These are phyloP conservation scores for Hemisphaericaspora lyxosophila DNA, from an alignment of 1,139 yeast species.

Conservation along the genomic window DNA sequence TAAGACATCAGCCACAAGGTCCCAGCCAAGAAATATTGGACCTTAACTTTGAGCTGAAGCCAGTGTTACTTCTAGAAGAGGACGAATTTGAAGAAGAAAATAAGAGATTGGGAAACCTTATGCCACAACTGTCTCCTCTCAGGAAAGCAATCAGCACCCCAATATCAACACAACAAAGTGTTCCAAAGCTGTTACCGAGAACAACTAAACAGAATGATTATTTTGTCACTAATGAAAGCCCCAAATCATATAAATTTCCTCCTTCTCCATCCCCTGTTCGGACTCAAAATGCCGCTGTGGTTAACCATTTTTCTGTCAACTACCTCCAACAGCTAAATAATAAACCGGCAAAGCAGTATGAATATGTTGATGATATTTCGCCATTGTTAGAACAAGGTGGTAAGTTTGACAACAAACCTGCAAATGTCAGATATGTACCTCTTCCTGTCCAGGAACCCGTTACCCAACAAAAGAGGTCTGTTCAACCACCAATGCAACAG, in stretches of 20 bases:
- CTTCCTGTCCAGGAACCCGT: constrained; percentile 43
- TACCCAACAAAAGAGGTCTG: constrained; percentile 12
- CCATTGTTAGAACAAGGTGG: constrained; percentile 25
- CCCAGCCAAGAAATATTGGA: constrained; percentile 16
- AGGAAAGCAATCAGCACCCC: constrained; percentile 8
- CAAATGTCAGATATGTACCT: constrained; percentile 35
- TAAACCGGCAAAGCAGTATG: constrained; percentile 16
- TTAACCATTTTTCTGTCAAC: constrained; percentile 41
- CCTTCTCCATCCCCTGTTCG: constrained; percentile 32
- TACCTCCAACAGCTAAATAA: constrained; percentile 41
- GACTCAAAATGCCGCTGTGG: constrained; percentile 14
- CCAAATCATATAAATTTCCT: constrained; percentile 51
- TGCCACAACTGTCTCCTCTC: constrained; percentile 13
- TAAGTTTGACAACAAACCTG: constrained; percentile 4
- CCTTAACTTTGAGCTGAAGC: constrained; percentile 14
- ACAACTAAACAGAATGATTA: constrained; percentile 29
- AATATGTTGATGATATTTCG: constrained; percentile 44
- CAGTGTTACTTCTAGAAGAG: constrained; percentile 23
- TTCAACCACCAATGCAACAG: constrained; percentile 5
- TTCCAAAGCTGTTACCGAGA: constrained; percentile 7
- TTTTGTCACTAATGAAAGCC: constrained; percentile 39
- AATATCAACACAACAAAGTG: constrained; percentile 9
- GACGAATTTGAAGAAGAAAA: constrained; percentile 26
- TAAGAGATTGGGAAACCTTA: constrained; percentile 4
- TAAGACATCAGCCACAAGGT: constrained; percentile 4